These are phyloP conservation scores for Boletus patriciae DNA, from an alignment of 768 basidiomycete species.

Conservation along the genomic window DNA sequence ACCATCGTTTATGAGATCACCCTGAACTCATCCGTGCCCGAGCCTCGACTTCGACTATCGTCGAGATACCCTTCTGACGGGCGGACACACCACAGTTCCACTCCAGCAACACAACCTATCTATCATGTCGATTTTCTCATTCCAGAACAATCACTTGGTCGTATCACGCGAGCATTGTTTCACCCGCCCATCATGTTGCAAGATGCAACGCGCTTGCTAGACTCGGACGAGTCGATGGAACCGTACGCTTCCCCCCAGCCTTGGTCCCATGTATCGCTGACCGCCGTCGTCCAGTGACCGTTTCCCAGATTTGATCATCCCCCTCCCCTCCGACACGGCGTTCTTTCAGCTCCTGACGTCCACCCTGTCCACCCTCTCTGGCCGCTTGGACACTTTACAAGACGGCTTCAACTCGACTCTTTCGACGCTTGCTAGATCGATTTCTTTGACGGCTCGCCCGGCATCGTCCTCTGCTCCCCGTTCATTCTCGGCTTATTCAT, in stretches of 20 bases:
- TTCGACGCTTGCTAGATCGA: slow-evolving; percentile 46
- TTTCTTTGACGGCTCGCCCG: slow-evolving; percentile 35
- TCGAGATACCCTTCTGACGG: slow-evolving; percentile 25
- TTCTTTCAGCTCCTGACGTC: slow-evolving; percentile 77
- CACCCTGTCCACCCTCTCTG: slow-evolving; percentile 54
- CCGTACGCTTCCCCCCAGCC: slow-evolving; percentile 9
- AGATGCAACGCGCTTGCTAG: neutral
- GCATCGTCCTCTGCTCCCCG: slow-evolving; percentile 29
- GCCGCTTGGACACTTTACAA: slow-evolving; percentile 52
- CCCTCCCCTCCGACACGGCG: slow-evolving; percentile 73
- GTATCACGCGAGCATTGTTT: slow-evolving; percentile 8
- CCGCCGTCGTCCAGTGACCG: neutral
- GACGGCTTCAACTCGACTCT: slow-evolving; percentile 47
- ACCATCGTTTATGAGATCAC: slow-evolving; percentile 59
- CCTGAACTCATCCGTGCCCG: slow-evolving; percentile 45
- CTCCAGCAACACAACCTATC: neutral
- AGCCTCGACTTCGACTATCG: slow-evolving; percentile 59
- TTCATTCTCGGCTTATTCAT: slow-evolving; percentile 37
- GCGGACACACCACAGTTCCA: neutral
- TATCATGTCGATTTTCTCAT: slow-evolving; percentile 13
- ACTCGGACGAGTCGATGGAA: neutral
- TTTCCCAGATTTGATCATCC: slow-evolving; percentile 63
- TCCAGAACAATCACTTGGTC: slow-evolving; percentile 8
- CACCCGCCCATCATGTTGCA: neutral
- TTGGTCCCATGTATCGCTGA: neutral